These are phyloP conservation scores for Suhomyces guaymorum DNA, from an alignment of 1,139 yeast species.

Conservation along the genomic window DNA sequence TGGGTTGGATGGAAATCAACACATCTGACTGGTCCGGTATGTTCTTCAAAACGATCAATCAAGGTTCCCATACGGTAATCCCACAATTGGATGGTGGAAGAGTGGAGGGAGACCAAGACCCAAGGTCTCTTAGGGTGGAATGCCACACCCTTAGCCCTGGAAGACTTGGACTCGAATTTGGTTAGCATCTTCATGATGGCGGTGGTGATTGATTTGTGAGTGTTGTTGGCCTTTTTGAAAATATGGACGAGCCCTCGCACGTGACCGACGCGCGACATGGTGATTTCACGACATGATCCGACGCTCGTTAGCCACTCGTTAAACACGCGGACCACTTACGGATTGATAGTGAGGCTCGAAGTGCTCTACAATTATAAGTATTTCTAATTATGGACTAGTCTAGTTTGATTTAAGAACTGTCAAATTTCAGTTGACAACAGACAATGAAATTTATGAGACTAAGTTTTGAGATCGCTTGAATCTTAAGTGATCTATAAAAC, in stretches of 20 bases:
- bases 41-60: constrained; percentile 95
- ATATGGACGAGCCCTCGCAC: constrained; percentile 9
- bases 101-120: constrained; percentile 91
- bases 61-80: constrained; percentile 99
- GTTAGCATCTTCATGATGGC: constrained; percentile 88
- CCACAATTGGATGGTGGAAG: constrained; percentile 96
- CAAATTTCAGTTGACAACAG: no score
- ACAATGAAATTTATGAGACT: no score
- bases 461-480: no score
- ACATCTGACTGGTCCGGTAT: constrained; percentile 96
- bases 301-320: no score
- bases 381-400: no score
- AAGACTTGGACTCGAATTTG: constrained; percentile 97
- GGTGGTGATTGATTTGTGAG: constrained; percentile 2
- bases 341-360: no score
- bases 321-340: no score
- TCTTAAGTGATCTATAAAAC: no score
- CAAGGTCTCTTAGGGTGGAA: constrained; percentile 97
- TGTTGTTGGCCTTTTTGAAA: constrained; percentile 13
- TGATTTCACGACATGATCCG: no score
- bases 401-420: no score
- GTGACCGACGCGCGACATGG: constrained; percentile 4
- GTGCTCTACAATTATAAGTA: no score
- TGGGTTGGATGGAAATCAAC: constrained; percentile 97
- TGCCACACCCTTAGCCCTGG: constrained; percentile 98